These are phyloP conservation scores for Cocos nucifera DNA, from an alignment of 176 grass and related monocot species.

Conservation along the genomic window DNA sequence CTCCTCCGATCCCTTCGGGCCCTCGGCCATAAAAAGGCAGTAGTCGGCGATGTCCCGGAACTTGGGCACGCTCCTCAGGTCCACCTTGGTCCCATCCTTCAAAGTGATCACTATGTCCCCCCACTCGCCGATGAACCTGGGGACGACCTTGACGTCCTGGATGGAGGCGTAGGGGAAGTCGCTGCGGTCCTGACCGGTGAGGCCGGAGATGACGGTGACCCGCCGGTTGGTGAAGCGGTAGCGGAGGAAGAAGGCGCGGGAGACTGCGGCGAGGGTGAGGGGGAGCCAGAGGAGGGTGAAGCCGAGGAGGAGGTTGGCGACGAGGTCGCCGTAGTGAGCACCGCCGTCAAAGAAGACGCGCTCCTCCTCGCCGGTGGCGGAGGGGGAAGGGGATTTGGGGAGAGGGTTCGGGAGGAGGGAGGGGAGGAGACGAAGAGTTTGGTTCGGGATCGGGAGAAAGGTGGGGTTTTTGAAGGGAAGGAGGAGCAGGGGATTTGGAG, in stretches of 20 bases:
- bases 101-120: constrained; percentile 90
- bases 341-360: constrained; percentile 88
- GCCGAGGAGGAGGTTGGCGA: constrained; percentile 65
- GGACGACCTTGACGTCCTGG: constrained; percentile 61
- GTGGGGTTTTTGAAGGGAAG: constrained; percentile 2
- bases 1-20: no score
- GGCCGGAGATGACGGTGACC: constrained; percentile 74
- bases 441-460: background rate
- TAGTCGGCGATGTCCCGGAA: constrained; percentile 89
- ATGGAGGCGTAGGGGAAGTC: constrained; percentile 86
- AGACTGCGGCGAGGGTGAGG: constrained; percentile 79
- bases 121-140: constrained; percentile 90
- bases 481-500: background rate
- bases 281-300: constrained; percentile 89
- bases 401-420: constrained; percentile 8
- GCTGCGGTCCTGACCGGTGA: constrained; percentile 70
- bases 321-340: constrained; percentile 75
- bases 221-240: constrained; percentile 84
- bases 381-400: constrained; percentile 5
- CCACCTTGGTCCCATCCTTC: constrained; percentile 83
- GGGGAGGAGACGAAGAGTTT: constrained; percentile 22
- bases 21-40: constrained; percentile 48
- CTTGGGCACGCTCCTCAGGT: constrained; percentile 86
- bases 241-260: constrained; percentile 73
- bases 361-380: constrained; percentile 20